Evolutionary conservation across 73 alveolate genomes (phyloP).

Genomic region (Symbiodinium natans): DNA sequence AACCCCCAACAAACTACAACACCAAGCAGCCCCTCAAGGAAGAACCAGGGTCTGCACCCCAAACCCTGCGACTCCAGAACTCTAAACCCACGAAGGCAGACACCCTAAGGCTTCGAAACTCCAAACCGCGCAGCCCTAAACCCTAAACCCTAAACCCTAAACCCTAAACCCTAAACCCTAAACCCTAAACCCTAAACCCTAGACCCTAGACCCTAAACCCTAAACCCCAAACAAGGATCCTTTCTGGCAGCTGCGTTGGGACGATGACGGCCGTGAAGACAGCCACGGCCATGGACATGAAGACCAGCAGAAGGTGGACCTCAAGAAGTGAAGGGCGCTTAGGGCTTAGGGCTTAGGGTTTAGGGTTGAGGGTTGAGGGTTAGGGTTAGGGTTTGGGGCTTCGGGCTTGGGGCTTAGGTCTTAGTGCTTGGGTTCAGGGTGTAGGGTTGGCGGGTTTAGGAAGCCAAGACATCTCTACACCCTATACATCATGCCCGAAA

Average conservation of each 20-base stretch:
- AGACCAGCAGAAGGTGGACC: neutral
- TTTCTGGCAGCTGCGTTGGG: conserved; percentile 8
- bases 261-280: neutral
- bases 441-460: neutral
- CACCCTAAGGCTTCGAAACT: no score
- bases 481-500: no score
- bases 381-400: neutral
- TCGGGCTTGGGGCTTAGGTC: neutral
- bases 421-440: neutral
- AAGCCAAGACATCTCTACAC: no score
- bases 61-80: no score
- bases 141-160: no score
- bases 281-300: neutral
- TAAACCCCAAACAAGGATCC: neutral
- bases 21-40: no score
- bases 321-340: neutral
- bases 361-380: neutral
- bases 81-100: no score
- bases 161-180: neutral
- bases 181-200: neutral
- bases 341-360: neutral
- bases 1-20: no score
- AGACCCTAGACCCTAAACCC: neutral
- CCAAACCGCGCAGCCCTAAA: no score
- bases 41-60: no score